Evolutionary conservation across 768 basidiomycete species (phyloP).

Genomic region (Strobilomyces confusus): DNA sequence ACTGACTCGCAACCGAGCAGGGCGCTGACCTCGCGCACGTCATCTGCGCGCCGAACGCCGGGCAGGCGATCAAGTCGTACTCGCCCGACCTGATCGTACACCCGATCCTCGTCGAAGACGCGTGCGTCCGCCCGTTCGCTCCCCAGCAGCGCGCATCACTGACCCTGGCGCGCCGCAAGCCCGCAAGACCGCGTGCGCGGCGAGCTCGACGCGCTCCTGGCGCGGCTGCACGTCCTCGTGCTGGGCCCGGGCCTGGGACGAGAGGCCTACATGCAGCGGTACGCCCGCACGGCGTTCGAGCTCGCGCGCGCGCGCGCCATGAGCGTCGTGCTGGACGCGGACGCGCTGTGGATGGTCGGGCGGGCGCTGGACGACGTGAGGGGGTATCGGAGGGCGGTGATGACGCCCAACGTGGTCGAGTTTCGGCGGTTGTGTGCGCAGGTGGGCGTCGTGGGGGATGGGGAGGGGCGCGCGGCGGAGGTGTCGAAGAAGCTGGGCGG

Average conservation of each 20-base stretch:
- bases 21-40: slow-evolving; percentile 96
- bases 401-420: slow-evolving; percentile 94
- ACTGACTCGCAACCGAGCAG: slow-evolving; percentile 32
- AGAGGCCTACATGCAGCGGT: slow-evolving; percentile 83
- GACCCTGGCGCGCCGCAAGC: slow-evolving; percentile 29
- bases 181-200: slow-evolving; percentile 44
- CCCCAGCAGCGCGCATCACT: background rate
- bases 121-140: slow-evolving; percentile 39
- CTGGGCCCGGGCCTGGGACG: slow-evolving; percentile 95
- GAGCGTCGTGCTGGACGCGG: slow-evolving; percentile 93
- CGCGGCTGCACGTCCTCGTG: slow-evolving; percentile 87
- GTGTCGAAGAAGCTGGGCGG: slow-evolving; percentile 79
- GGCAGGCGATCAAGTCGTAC: slow-evolving; percentile 92
- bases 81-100: slow-evolving; percentile 97
- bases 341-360: slow-evolving; percentile 82
- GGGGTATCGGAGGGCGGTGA: slow-evolving; percentile 82
- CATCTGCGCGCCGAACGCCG: slow-evolving; percentile 92
- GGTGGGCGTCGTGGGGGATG: slow-evolving; percentile 52
- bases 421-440: slow-evolving; percentile 81
- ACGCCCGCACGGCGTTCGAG: slow-evolving; percentile 68
- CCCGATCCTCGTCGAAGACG: slow-evolving; percentile 73
- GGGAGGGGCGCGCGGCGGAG: slow-evolving; percentile 55
- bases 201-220: slow-evolving; percentile 64
- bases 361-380: slow-evolving; percentile 68
- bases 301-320: slow-evolving; percentile 72